Evolutionary conservation across 2,329 filamentous ascomycete genomes (phyloP).

Genomic region (Capronia coronata): DNA sequence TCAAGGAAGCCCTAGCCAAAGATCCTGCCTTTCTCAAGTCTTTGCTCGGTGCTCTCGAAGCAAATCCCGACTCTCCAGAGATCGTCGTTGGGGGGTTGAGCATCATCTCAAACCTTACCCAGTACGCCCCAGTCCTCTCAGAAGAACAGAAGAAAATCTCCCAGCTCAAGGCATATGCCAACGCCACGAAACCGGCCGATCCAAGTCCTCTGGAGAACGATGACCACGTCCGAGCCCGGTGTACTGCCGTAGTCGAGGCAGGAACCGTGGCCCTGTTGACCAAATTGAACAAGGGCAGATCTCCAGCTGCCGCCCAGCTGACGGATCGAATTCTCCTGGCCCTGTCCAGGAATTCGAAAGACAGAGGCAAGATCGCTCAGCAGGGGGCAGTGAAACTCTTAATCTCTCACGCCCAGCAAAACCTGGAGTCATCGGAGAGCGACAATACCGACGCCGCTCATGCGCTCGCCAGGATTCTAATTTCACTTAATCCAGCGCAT

Average conservation of each 20-base stretch:
- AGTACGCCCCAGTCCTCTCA: constrained; percentile 67
- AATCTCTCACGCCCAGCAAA: constrained; percentile 55
- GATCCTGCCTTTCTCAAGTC: constrained; percentile 63
- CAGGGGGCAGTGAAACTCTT: constrained; percentile 88
- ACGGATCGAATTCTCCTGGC: constrained; percentile 71
- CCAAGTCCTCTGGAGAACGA: constrained; percentile 67
- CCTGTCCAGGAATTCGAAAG: constrained; percentile 64
- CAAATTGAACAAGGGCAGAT: constrained; percentile 64
- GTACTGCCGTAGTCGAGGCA: constrained; percentile 69
- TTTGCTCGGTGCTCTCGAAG: constrained; percentile 50
- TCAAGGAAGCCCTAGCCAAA: constrained; percentile 72
- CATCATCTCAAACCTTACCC: constrained; percentile 76
- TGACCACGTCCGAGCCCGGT: constrained; percentile 66
- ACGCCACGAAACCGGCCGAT: constrained; percentile 63
- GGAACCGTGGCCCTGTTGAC: constrained; percentile 72
- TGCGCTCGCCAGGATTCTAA: constrained; percentile 75
- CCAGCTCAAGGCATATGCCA: constrained; percentile 89
- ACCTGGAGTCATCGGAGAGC: constrained; percentile 16
- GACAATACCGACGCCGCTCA: constrained; percentile 57
- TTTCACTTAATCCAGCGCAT: constrained; percentile 75
- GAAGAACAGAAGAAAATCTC: constrained; percentile 90
- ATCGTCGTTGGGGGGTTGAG: constrained; percentile 79
- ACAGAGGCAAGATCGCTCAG: constrained; percentile 76
- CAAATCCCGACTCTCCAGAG: constrained; percentile 56
- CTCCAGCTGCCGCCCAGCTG: constrained; percentile 62